Conservation (phyloP, 2,329 filamentous ascomycete genomes). For the Cercospora zeae-maydis region DNA sequence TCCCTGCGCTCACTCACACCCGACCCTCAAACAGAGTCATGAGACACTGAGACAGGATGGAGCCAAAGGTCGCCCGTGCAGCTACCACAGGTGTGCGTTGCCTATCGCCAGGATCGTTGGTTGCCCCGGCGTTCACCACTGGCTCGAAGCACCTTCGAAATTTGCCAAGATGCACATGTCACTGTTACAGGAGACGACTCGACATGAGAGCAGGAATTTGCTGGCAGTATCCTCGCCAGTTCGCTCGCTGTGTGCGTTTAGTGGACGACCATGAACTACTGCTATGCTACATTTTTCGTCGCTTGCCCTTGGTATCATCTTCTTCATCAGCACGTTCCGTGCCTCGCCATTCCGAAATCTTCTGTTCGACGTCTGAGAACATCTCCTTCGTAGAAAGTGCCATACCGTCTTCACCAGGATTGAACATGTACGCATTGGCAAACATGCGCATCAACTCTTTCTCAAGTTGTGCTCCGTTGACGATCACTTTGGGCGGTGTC, state of each 20-base stretch:
- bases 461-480: slow-evolving; percentile 89
- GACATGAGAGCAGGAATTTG: background rate
- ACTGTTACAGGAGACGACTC: background rate
- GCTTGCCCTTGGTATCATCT: slow-evolving; percentile 30
- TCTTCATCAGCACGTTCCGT: slow-evolving; percentile 54
- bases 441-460: slow-evolving; percentile 96
- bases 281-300: slow-evolving; percentile 21
- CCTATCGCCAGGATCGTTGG: background rate
- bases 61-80: background rate
- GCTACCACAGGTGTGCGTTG: background rate
- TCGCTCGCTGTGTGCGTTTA: background rate
- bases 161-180: background rate
- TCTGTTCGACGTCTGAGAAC: slow-evolving; percentile 81
- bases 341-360: slow-evolving; percentile 57
- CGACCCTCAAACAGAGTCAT: background rate
- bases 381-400: slow-evolving; percentile 85
- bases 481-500: slow-evolving; percentile 80
- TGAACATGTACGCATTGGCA: slow-evolving; percentile 98
- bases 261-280: background rate
- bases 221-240: background rate
- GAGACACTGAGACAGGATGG: background rate
- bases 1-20: background rate
- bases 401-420: slow-evolving; percentile 83
- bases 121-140: background rate
- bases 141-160: background rate